Evolutionary conservation across 192 early-diverging fungal species (phyloP), one percentile per base, ranked within the genome.

Genomic region (Powellomyces hirtus): DNA sequence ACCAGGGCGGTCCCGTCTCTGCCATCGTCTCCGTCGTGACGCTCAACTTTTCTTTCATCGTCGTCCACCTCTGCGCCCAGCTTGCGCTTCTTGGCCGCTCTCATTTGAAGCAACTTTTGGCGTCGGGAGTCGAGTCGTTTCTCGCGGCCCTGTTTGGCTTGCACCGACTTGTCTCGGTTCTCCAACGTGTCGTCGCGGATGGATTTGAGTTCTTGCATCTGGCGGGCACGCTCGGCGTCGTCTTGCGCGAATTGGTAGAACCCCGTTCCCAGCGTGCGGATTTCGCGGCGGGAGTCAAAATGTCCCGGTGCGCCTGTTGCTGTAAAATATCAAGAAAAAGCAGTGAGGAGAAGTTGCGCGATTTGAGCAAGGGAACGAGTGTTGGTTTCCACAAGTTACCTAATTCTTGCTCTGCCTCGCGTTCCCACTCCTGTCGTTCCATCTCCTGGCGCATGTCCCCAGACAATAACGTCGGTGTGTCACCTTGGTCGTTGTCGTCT

Each of bases 201-300:
- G 33, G 76, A 50, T 16, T 88, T 77, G 46, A 91, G 59, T 30
- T 82, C 87, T 1, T 64, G 74, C 79, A 89, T 83, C 61, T 91
- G 90, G 22, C 64, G 66, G 45, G 75, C 53, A 42, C 90, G 79
- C 29, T 82, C 82, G 4, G 80, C 75, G 49, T 89, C 88, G 30
- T 89, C 78, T 66, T 85, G 77, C 3, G 88, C 85, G 38, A 91
- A 90, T 0, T 75, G 76, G 68, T 90, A 91, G 64, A 86, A 89
- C 0, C 85, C 89, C 1, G 84, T 86, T 56, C 89, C 90, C 36
- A 83, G 78, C 29, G 85, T 86, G 57, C 90, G 72, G 33, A 84
- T 75, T 66, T 91, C 90, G 30, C 57, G 62, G 18, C 64, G 61
- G 35, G 79, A 60, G 59, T 85, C 75, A 59, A 74, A 86, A 71